Conservation (phyloP, 2,329 filamentous ascomycete genomes). For the Didymella arachidicola region DNA sequence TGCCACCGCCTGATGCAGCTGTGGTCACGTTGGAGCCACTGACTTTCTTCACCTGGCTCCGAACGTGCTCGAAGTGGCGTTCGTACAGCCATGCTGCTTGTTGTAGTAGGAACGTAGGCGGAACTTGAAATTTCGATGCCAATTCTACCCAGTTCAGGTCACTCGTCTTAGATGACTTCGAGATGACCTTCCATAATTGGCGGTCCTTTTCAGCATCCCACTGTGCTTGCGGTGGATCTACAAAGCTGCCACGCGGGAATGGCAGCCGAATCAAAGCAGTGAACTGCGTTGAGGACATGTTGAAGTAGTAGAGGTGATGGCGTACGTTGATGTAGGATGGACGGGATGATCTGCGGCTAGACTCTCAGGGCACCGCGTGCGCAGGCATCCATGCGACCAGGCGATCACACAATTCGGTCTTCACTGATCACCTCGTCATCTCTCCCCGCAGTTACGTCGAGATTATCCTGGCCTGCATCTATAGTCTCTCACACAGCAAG, state of each 20-base stretch:
- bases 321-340: constrained; percentile 4
- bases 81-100: constrained; percentile 96
- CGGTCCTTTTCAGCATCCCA: constrained; percentile 91
- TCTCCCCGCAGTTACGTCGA: background rate
- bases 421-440: background rate
- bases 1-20: constrained; percentile 41
- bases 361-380: constrained; percentile 2
- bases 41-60: constrained; percentile 85
- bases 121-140: constrained; percentile 83
- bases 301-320: constrained; percentile 1
- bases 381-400: constrained; percentile 13
- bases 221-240: constrained; percentile 85
- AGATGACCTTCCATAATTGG: constrained; percentile 87
- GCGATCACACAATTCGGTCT: background rate
- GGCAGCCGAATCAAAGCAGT: constrained; percentile 91
- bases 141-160: constrained; percentile 88
- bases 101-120: constrained; percentile 86
- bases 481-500: background rate
- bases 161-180: constrained; percentile 76
- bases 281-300: constrained; percentile 52
- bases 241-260: constrained; percentile 84
- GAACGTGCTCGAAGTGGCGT: constrained; percentile 85
- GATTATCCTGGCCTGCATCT: no score
- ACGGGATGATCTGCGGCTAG: constrained; percentile 21
- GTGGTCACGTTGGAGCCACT: constrained; percentile 66